phyloP scores from a whole-genome alignment of 768 basidiomycete genomes.

The Solioccasus polychromus region DNA sequence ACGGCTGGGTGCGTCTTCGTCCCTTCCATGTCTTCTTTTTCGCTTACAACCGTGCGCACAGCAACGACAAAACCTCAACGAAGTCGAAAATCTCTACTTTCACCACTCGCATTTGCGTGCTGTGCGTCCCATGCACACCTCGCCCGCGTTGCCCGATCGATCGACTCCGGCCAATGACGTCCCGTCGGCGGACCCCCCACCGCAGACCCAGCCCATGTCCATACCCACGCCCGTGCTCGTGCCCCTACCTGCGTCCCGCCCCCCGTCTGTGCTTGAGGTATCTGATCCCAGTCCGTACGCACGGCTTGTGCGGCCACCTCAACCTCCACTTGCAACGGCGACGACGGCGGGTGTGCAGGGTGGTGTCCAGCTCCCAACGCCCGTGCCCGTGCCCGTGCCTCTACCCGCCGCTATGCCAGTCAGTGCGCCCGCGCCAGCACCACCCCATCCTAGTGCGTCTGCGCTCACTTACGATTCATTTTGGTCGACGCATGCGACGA shows the following conservation, averaged over 20 bases:
- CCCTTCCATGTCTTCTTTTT: background rate
- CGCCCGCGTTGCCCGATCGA: no score
- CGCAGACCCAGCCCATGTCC: slow-evolving; percentile 4
- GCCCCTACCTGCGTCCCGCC: background rate
- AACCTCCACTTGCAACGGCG: background rate
- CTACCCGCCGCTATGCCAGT: background rate
- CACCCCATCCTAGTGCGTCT: slow-evolving; percentile 16
- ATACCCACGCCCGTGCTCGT: background rate
- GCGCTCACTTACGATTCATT: slow-evolving; percentile 60
- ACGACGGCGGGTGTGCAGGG: no score
- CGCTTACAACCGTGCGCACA: slow-evolving; percentile 25
- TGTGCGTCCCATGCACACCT: no score
- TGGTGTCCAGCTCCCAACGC: no score
- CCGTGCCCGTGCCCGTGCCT: background rate
- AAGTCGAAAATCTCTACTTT: slow-evolving; percentile 82
- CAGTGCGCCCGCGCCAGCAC: slow-evolving; percentile 3
- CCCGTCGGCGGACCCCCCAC: background rate
- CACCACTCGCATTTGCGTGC: slow-evolving; percentile 59
- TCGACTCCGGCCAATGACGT: background rate
- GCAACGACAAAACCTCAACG: slow-evolving; percentile 77
- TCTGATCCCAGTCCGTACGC: slow-evolving; percentile 24
- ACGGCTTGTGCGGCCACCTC: slow-evolving; percentile 21
- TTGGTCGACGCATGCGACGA: slow-evolving; percentile 53
- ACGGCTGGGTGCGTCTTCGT: slow-evolving; percentile 69
- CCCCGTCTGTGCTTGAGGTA: slow-evolving; percentile 14